Evolutionary conservation across 1,284 basidiomycete species (phyloP), one percentile per base, ranked within the genome.

Genomic region (Heterobasidion irregulare): DNA sequence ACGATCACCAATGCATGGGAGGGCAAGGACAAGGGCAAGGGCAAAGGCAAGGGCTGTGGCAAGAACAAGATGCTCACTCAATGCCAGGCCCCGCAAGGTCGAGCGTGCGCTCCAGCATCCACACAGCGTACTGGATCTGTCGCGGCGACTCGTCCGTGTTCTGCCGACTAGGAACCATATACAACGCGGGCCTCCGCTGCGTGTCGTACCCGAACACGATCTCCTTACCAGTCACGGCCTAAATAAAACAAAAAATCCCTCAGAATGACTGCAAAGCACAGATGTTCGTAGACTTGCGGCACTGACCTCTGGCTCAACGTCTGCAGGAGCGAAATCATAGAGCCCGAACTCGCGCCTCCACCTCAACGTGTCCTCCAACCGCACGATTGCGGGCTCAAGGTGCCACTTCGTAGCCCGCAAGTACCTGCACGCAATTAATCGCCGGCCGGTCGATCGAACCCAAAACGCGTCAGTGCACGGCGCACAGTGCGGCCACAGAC

Each of bases 321-420:
- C 89, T 44, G 83, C 86, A 1, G 89, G 89, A 6, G 78, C 74
- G 57, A 93, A 92, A 35, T 93, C 71, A 58, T 94, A 91, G 0
- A 91, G 91, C 66, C 87, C 82, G 67, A 75, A 93, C 57, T 89
- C 86, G 51, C 91, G 73, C 54, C 91, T 74, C 91, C 91, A 93
- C 60, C 89, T 85, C 2, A 94, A 61, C 0, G 91, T 92, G 4
- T 75, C 78, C 65, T 84, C 82, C 58, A 94, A 83, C 49, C 91
- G 76, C 65, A 82, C 84, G 71, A 92, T 83, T 6, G 79, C 89
- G 56, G 93, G 86, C 16, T 79, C 77, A 26, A 86, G 64, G 64
- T 85, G 83, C 89, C 90, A 92, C 65, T 92, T 92, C 3, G 86
- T 79, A 0, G 91, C 89, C 38, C 91, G 82, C 79, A 91, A 84